Evolutionary conservation across 257 asterid species (phyloP).

Genomic region (Pogostemon cablin): DNA sequence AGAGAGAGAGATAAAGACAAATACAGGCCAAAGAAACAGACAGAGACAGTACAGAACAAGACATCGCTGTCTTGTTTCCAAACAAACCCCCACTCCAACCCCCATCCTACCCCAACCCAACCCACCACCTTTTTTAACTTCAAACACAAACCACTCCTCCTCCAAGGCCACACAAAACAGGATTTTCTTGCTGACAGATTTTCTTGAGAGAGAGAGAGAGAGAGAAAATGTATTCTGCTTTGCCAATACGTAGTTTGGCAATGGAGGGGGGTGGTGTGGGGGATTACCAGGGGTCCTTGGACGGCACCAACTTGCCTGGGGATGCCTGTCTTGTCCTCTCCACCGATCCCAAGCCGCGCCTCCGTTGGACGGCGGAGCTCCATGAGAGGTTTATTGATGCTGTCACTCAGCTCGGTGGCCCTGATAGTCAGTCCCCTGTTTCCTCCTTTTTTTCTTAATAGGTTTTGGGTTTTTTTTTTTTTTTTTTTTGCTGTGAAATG

Average conservation of each 20-base stretch:
- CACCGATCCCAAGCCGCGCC: conserved; percentile 75
- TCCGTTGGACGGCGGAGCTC: conserved; percentile 76
- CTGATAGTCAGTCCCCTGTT: conserved; percentile 57
- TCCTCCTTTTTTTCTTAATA: not conserved
- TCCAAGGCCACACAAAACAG: conserved; percentile 34
- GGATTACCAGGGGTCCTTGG: conserved; percentile 45
- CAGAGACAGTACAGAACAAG: conserved; percentile 57
- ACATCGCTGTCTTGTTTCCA: conserved; percentile 67
- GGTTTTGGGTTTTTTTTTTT: too few relatives aligned
- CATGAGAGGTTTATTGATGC: conserved; percentile 76
- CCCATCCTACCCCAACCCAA: conserved; percentile 27
- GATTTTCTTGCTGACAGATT: conserved; percentile 30
- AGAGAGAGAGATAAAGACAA: conserved; percentile 31
- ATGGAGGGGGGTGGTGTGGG: conserved; percentile 39
- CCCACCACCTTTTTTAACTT: conserved; percentile 35
- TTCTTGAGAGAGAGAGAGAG: not conserved
- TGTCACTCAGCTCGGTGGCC: conserved; percentile 78
- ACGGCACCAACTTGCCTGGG: conserved; percentile 62
- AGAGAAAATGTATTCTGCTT: conserved; percentile 54
- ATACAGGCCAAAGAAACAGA: conserved; percentile 40
- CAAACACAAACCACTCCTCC: conserved; percentile 31
- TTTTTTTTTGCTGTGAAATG: too few relatives aligned
- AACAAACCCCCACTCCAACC: conserved; percentile 10
- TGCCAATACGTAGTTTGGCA: conserved; percentile 52
- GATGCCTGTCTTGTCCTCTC: conserved; percentile 68